Conservation (phyloP, 139 green algal species). For the Chlamydomonas sphaeroides region DNA sequence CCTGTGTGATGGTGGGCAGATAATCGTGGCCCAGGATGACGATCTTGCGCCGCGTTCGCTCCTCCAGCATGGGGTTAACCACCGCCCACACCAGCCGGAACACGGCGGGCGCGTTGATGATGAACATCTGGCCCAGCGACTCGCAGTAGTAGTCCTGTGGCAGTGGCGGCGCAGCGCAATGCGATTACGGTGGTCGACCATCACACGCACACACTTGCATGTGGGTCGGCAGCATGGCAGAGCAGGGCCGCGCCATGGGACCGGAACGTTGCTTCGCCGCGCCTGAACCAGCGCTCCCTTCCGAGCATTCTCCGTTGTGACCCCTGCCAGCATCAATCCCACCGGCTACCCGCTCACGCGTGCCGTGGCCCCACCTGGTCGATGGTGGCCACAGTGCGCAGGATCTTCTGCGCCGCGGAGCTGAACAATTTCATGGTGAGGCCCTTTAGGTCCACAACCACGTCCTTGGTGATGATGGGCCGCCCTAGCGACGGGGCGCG, state of each 20-base stretch:
- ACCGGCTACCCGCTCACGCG: too few relatives aligned
- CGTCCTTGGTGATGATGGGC: slow-evolving; percentile 49
- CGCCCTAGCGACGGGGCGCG: not conserved
- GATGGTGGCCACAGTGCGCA: slow-evolving; percentile 40
- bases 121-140: slow-evolving; percentile 68
- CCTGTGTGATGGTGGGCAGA: slow-evolving; percentile 36
- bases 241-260: too few relatives aligned
- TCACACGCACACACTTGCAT: too few relatives aligned
- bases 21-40: slow-evolving; percentile 40
- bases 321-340: too few relatives aligned
- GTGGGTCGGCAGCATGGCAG: too few relatives aligned
- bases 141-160: slow-evolving; percentile 70
- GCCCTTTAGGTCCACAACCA: slow-evolving; percentile 63
- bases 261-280: too few relatives aligned
- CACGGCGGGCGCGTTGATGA: slow-evolving; percentile 70
- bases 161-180: not conserved
- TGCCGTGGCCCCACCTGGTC: too few relatives aligned
- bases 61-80: slow-evolving; percentile 67
- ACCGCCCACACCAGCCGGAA: slow-evolving; percentile 67
- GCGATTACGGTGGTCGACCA: too few relatives aligned
- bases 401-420: slow-evolving; percentile 37
- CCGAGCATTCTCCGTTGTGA: too few relatives aligned
- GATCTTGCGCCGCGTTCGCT: slow-evolving; percentile 63
- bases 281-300: too few relatives aligned
- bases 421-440: slow-evolving; percentile 57